Evolutionary conservation across 495 filamentous ascomycete species (phyloP).

Genomic region (Penicillium alfredii): DNA sequence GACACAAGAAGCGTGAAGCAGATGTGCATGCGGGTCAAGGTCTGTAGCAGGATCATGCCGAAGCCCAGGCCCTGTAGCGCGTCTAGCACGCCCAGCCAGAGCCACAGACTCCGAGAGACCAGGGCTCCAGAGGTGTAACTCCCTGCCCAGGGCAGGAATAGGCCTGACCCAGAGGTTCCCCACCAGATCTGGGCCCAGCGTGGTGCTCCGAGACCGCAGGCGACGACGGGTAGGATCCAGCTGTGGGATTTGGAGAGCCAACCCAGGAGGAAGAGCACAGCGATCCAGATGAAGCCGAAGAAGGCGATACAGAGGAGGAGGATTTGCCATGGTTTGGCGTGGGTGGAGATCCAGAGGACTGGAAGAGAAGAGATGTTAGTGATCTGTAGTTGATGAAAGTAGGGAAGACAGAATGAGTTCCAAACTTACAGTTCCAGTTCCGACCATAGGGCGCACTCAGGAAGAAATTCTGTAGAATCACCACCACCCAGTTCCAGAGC

Average conservation of each 20-base stretch:
- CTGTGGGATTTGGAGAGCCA: conserved; percentile 41
- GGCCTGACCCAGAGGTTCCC: conserved; percentile 42
- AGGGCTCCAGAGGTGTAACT: conserved; percentile 37
- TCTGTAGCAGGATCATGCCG: conserved; percentile 48
- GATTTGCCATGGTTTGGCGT: conserved; percentile 42
- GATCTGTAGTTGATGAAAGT: not conserved
- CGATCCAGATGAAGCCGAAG: conserved; percentile 42
- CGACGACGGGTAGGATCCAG: conserved; percentile 48
- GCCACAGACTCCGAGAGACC: conserved; percentile 44
- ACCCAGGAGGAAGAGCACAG: conserved; percentile 33
- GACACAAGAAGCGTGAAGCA: conserved; percentile 47
- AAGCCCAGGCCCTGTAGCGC: conserved; percentile 46
- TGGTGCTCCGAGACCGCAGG: conserved; percentile 45
- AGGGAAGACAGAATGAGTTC: too few relatives aligned
- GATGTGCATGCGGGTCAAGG: conserved; percentile 45
- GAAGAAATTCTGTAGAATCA: conserved; percentile 46
- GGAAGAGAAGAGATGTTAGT: not conserved
- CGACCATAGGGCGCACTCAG: conserved; percentile 45
- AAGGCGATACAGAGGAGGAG: conserved; percentile 39
- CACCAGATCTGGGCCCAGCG: conserved; percentile 50
- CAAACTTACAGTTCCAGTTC: conserved; percentile 46
- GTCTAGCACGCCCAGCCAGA: conserved; percentile 47
- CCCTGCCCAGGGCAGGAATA: conserved; percentile 47
- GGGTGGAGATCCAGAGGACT: conserved; percentile 45
- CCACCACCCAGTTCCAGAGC: conserved; percentile 45